Evolutionary conservation across 768 basidiomycete species (phyloP), one percentile per base, ranked within the genome.

Genomic region (Coprinellus micaceus): DNA sequence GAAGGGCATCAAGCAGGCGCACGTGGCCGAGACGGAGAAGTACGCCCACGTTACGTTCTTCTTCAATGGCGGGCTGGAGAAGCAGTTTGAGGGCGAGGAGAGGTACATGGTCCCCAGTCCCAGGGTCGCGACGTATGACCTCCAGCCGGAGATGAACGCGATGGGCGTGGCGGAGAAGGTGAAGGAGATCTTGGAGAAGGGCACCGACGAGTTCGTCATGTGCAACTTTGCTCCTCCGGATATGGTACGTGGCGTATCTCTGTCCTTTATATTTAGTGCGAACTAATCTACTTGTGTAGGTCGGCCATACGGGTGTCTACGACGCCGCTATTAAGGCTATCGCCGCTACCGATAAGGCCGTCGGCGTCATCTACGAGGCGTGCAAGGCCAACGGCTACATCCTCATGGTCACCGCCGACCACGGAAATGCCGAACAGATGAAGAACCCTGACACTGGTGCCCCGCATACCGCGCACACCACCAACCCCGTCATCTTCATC

Each of bases 41-140:
- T 98, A 95, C 70, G 94, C 94, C 1, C 94, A 98, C 67, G 91
- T 98, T 54, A 98, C 94, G 0, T 96, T 97, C 79, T 97, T 96
- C 82, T 96, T 97, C 82, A 97, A 96, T 71, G 95, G 94, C 13
- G 94, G 94, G 54, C 85, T 94, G 26, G 95, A 97, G 77, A 91
- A 94, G 67, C 91, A 95, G 65, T 98, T 91, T 71, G 77, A 82
- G 13, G 70, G 76, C 30, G 95, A 97, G 67, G 88, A 91, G 62
- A 79, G 95, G 15, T 78, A 85, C 68, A 86, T 97, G 90, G 86
- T 96, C 57, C 82, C 91, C 3, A 94, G 92, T 15, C 95, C 94
- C 40, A 95, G 91, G 65, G 94, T 96, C 26, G 87, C 94, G 5
- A 98, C 94, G 5, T 98, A 98, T 72, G 94, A 98, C 73, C 81